Base-by-base conservation (phyloP, 225 moss, liverwort and hornwort genomes). In the Anthoceros angustus region DNA sequence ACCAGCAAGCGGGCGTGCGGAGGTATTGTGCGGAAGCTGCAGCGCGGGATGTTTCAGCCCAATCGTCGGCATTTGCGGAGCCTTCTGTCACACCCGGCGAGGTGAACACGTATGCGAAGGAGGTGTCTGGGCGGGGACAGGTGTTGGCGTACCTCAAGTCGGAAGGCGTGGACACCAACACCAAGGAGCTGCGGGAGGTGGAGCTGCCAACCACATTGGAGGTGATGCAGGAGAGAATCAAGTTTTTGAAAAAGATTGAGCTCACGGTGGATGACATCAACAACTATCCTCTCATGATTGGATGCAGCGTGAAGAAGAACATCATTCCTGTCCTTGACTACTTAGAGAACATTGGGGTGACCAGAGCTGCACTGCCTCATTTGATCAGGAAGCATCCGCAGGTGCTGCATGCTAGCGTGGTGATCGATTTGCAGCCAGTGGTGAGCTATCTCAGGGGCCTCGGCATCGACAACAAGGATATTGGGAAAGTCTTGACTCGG, bases 241-340 rank as follows among this genome's bases (percentile, higher is more conserved):
- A 80, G 41, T 98, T 88, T 42, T 70, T 98, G 39, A 84, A 64
- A 41, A 86, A 87, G 62, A 98, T 98, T 4, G 88, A 91, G 5
- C 76, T 98, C 2, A 78, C 68, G 7, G 74, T 71, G 21, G 85
- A 84, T 72, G 95, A 98, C 64, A 87, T 98, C 26, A 98, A 87
- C 64, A 76, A 80, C 8, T 98, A 98, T 64, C 95, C 91, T 10
- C 84, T 98, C 42, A 86, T 92, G 87, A 73, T 98, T n/a, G 95
- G 95, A 45, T 88, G 95, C 73, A 98, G 95, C 64, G 95, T 98
- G 74, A 77, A 83, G 77, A 98, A 98, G 64, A 98, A 98, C 66
- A 66, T 98, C 21, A 88, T 91, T 68, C 95, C 95, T 39, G 95
- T 98, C 10, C 77, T 91, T 64, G 88, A 88, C 71, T 98, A 84